Evolutionary conservation across 2,329 filamentous ascomycete genomes (phyloP).

Genomic region (Dactylella cylindrospora): DNA sequence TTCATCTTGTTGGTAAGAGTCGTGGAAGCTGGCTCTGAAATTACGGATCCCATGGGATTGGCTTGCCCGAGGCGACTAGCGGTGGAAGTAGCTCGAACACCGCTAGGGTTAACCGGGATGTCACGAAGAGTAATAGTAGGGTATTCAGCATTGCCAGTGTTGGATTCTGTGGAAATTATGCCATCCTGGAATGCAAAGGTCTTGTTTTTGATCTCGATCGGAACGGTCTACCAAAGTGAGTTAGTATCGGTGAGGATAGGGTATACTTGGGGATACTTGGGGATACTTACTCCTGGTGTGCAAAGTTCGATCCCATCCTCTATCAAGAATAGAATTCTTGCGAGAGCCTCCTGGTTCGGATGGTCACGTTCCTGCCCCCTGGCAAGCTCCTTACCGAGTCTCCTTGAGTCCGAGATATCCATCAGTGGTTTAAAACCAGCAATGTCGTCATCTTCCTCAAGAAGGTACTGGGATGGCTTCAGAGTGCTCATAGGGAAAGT

Average conservation of each 20-base stretch:
- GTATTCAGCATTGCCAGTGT: slow-evolving; percentile 33
- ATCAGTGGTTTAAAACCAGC: slow-evolving; percentile 65
- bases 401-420: slow-evolving; percentile 51
- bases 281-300: slow-evolving; percentile 23
- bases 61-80: slow-evolving; percentile 38
- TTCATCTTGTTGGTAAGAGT: slow-evolving; percentile 49
- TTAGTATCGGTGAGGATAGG: no score
- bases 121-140: slow-evolving; percentile 36
- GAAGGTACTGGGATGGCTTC: slow-evolving; percentile 62
- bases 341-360: slow-evolving; percentile 66
- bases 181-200: slow-evolving; percentile 42
- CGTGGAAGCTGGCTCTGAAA: slow-evolving; percentile 45
- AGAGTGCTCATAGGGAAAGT: slow-evolving; percentile 63
- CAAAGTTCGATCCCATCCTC: slow-evolving; percentile 62
- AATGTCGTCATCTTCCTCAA: slow-evolving; percentile 69
- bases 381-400: slow-evolving; percentile 39
- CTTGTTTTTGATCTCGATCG: slow-evolving; percentile 32
- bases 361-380: slow-evolving; percentile 57
- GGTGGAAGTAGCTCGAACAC: slow-evolving; percentile 30
- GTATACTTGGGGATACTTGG: no score
- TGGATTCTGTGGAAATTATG: slow-evolving; percentile 35
- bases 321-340: slow-evolving; percentile 64
- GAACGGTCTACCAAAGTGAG: slow-evolving; percentile 17
- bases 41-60: slow-evolving; percentile 38
- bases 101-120: slow-evolving; percentile 25